Percentiles rank a stretch among this genome's conserved stretches.
Conservation (phyloP, 306 rosid genomes). For the Prunus mume region DNA sequence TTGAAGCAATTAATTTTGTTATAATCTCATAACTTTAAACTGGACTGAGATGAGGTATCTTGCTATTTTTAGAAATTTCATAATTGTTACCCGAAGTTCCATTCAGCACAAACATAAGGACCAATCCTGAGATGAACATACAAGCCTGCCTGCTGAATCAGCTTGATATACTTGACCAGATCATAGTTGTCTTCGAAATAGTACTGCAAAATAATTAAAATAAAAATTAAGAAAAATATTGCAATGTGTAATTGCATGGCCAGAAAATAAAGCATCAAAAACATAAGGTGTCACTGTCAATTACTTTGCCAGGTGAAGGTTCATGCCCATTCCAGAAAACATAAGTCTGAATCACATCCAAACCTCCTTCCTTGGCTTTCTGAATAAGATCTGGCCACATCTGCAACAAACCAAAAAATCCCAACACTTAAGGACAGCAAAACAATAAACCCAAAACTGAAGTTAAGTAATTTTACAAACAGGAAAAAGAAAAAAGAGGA, state of each 20-base stretch:
- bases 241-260: background rate
- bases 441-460: background rate
- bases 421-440: background rate
- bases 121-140: slow-evolving; percentile 92
- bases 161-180: slow-evolving; percentile 83
- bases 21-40: slow-evolving; percentile 5
- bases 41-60: background rate
- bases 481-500: background rate
- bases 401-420: slow-evolving; percentile 38
- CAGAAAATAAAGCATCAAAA: slow-evolving; percentile 10
- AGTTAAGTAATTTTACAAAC: background rate
- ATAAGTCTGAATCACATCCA: slow-evolving; percentile 95
- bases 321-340: slow-evolving; percentile 99
- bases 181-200: slow-evolving; percentile 92
- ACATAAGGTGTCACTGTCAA: slow-evolving; percentile 24
- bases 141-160: slow-evolving; percentile 93
- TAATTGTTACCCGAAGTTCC: slow-evolving; percentile 88
- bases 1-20: slow-evolving; percentile 1
- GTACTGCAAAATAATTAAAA: slow-evolving; percentile 46
- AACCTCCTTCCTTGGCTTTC: slow-evolving; percentile 95
- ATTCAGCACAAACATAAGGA: slow-evolving; percentile 97
- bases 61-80: slow-evolving; percentile 2
- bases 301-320: slow-evolving; percentile 88
- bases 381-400: slow-evolving; percentile 99
- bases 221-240: slow-evolving; percentile 8